Base-by-base conservation (phyloP, 331 rosid species). In the Rhamnella rubrinervis region DNA sequence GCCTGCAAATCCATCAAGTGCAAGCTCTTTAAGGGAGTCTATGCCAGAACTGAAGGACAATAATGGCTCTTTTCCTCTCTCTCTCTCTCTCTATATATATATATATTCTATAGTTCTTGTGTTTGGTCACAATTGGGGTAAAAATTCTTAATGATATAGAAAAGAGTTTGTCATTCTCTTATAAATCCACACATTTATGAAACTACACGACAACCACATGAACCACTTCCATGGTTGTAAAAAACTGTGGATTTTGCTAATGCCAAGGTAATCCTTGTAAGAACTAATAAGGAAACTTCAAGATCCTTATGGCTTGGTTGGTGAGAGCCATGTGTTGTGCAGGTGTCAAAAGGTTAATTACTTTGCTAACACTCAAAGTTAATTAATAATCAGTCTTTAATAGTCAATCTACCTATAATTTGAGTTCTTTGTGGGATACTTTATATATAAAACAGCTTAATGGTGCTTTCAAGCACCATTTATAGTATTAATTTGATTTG, bases 311-410 rank as follows among this genome's bases (percentile, higher is more conserved):
- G 15, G 53, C 40, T 8, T 8, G 53, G 53, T 56, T 40, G 37
- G 50, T 55, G 25, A 19, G 19, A 12, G 61, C 47, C n/a, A 51
- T 66, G 28, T 47, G 50, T 23, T 51, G 7, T 39, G 53, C 0
- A 38, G 12, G 26, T 21, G 53, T 31, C 16, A 44, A 64, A 64
- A 25, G 9, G 49, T 26, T 52, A 37, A 59, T 26, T 50, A 15
- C 71, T 55, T 64, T 72, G 57, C 55, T 47, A 51, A 53, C 25
- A 61, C 75, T 63, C 46, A 15, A 40, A 35, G 49, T 64, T 46
- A 8, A 16, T 60, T 38, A 60, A 66, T 39, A 71, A 28, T 40
- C 37, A 31, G 52, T n/a, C 35, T 18, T 39, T 47, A 7, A 37
- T 55, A 47, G 68, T 68, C 60, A 44, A 25, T 37, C 70, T 26